Evolutionary conservation across 208 protist species (phyloP).

Genomic region (Trypanosomatidae sp.): DNA sequence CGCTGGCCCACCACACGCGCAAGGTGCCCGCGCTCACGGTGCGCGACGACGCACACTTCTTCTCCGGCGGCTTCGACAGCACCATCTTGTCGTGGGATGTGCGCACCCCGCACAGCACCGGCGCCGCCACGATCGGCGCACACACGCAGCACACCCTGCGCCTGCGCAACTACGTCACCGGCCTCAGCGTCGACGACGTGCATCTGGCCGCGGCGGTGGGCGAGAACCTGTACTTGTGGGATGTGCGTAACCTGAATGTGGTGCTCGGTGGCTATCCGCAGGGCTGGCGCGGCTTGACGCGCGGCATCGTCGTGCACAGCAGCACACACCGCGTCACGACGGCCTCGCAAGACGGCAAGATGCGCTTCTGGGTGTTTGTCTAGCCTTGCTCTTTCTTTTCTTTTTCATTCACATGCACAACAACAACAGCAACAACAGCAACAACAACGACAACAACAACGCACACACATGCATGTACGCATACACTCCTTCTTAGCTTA

Average conservation of each 20-base stretch:
- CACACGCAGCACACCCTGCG: slow-evolving; percentile 55
- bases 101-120: slow-evolving; percentile 25
- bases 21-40: slow-evolving; percentile 72
- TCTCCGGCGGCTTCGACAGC: slow-evolving; percentile 71
- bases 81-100: slow-evolving; percentile 75
- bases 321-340: slow-evolving; percentile 38
- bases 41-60: slow-evolving; percentile 55
- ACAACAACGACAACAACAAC: too few relatives aligned
- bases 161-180: slow-evolving; percentile 73
- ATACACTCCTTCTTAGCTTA: background rate
- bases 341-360: slow-evolving; percentile 62
- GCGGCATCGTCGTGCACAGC: slow-evolving; percentile 46
- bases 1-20: slow-evolving; percentile 36
- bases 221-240: slow-evolving; percentile 75
- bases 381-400: slow-evolving; percentile 8
- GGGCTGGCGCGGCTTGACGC: slow-evolving; percentile 68
- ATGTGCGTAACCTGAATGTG: slow-evolving; percentile 54
- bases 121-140: slow-evolving; percentile 10
- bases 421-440: too few relatives aligned
- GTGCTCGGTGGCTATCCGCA: slow-evolving; percentile 68
- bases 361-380: slow-evolving; percentile 72
- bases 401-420: background rate
- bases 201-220: slow-evolving; percentile 66
- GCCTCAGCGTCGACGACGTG: slow-evolving; percentile 56
- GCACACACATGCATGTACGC: background rate